Evolutionary conservation across 345 rosid genomes (phyloP), one percentile per base, ranked within the genome.

Genomic region (Acer campestre): DNA sequence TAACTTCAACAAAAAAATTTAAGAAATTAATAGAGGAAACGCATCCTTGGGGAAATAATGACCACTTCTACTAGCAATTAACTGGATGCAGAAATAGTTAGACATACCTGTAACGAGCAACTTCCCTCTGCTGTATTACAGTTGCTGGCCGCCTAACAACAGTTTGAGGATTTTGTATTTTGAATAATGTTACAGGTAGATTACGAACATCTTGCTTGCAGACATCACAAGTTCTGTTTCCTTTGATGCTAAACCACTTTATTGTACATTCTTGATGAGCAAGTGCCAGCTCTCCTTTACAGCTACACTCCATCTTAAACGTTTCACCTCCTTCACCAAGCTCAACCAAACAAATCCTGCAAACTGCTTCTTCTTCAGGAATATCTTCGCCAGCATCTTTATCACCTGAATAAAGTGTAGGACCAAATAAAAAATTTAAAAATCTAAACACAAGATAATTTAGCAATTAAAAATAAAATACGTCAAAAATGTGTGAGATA

Each of bases 281-380:
- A n/a, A 89, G 88, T 4, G 92, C 92, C 63, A 87, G 90, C 74
- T 84, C 92, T 69, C 90, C 92, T 73, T 83, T 89, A 82, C 92
- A 89, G 83, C 90, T 87, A 76, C 92, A 89, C 62, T 87, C 92
- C 92, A 89, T 78, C 84, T 87, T 89, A 6, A 89, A 78, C 44
- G 85, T 83, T 62, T 87, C 89, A 17, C 89, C 89, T 69, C 92
- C 89, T 85, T 85, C 90, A 35, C 82, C 58, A 18, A 89, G 87
- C 80, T 89, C 90, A 40, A 87, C 84, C 80, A 84, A 25, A 81
- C 92, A 89, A 64, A 89, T 89, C 73, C 92, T 86, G 78, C 92
- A 89, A 62, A 89, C 90, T 11, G 92, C 90, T 69, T 87, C 92
- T 81, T 89, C 92, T 82, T 89, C 90, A 58, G 86, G 88, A 75